These are phyloP conservation scores for Serendipita sp. DNA, from an alignment of 768 basidiomycete species.

Conservation along the genomic window DNA sequence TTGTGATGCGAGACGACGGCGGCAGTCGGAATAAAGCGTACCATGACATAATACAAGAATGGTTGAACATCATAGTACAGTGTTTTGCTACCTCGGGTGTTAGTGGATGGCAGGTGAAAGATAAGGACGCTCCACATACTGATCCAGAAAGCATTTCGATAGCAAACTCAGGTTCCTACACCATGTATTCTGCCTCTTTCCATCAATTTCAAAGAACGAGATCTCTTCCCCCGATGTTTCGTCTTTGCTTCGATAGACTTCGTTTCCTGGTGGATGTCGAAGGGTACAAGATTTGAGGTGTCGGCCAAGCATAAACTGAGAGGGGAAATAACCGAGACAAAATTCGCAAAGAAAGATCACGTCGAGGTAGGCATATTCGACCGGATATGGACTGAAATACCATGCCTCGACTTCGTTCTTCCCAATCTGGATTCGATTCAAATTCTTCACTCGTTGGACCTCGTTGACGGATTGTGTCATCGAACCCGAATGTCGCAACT, in stretches of 20 bases:
- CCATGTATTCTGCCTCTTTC: constrained; percentile 87
- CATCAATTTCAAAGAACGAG: constrained; percentile 97
- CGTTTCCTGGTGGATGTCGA: constrained; percentile 92
- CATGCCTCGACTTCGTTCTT: constrained; percentile 97
- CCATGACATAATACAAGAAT: constrained; percentile 99
- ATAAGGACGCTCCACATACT: constrained; percentile 37
- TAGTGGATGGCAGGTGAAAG: constrained; percentile 13
- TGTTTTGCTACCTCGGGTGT: constrained; percentile 52
- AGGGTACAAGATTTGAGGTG: constrained; percentile 85
- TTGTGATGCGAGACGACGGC: constrained; percentile 7
- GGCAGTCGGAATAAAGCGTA: constrained; percentile 20
- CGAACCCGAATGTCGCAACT: constrained; percentile 89
- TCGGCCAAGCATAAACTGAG: constrained; percentile 75
- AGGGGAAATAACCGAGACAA: constrained; percentile 85
- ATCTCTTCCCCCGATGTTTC: constrained; percentile 56
- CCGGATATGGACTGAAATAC: constrained; percentile 99
- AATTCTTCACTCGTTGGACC: constrained; percentile 93
- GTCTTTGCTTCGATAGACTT: constrained; percentile 61
- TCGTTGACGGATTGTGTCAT: constrained; percentile 99
- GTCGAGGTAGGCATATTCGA: constrained; percentile 92
- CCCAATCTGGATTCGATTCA: constrained; percentile 92
- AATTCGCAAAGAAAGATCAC: constrained; percentile 97
- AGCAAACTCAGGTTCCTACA: constrained; percentile 92
- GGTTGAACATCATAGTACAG: constrained; percentile 99
- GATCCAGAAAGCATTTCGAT: constrained; percentile 96